phyloP scores from a whole-genome alignment of 2,329 filamentous ascomycete genomes.

The Periconia digitata region DNA sequence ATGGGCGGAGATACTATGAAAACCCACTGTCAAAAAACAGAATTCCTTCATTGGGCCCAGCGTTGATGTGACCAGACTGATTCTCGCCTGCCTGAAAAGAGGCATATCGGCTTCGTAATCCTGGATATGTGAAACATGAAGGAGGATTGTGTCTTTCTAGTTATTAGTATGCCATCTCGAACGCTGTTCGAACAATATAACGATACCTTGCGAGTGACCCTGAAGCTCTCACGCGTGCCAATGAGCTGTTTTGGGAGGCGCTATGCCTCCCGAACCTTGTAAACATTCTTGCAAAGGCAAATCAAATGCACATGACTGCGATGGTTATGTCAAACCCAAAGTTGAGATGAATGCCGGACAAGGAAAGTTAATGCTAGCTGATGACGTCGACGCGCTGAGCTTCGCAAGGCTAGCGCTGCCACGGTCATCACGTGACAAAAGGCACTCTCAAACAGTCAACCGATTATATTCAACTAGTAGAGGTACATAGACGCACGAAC shows the following conservation, averaged over 20 bases:
- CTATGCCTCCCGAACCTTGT: conserved; percentile 10
- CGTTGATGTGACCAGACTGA: conserved; percentile 79
- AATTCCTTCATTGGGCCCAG: conserved; percentile 74
- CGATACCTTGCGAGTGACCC: not conserved
- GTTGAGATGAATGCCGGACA: not conserved
- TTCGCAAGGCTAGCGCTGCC: too few species aligned
- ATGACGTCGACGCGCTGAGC: conserved; percentile 1
- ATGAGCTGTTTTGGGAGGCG: conserved; percentile 10
- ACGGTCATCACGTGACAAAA: too few species aligned
- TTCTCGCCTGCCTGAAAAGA: conserved; percentile 58
- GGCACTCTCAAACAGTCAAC: too few species aligned
- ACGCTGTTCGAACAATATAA: not conserved
- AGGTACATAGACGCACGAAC: too few species aligned
- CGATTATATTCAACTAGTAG: too few species aligned
- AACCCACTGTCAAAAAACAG: conserved; percentile 84
- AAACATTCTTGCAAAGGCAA: not conserved
- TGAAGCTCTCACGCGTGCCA: conserved; percentile 5
- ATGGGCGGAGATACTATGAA: too few species aligned
- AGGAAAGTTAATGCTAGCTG: not conserved
- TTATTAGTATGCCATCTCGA: conserved; percentile 16
- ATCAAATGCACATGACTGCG: not conserved
- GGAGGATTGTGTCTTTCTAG: conserved; percentile 13
- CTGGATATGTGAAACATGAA: conserved; percentile 6
- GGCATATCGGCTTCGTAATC: conserved; percentile 22
- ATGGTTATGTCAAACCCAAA: not conserved